phyloP scores from a whole-genome alignment of 2,329 filamentous ascomycete species.

The Fusarium xyrophilum region DNA sequence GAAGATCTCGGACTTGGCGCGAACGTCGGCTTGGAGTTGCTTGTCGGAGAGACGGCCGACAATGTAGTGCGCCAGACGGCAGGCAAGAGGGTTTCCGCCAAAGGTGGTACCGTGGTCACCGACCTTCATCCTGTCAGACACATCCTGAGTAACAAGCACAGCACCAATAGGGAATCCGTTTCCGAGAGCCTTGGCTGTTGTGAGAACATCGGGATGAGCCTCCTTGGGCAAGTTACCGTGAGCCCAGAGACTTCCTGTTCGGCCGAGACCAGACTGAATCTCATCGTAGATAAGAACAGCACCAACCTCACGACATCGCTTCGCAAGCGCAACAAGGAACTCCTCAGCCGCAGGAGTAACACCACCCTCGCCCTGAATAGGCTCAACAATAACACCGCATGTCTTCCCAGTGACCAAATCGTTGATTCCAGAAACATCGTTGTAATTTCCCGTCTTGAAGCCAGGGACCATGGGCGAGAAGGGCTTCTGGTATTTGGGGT shows the following conservation, averaged over 20 bases:
- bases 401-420: conserved; percentile 82
- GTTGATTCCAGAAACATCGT: conserved; percentile 76
- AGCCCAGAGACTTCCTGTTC: conserved; percentile 91
- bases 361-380: conserved; percentile 96
- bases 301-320: conserved; percentile 83
- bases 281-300: conserved; percentile 94
- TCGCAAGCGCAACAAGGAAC: conserved; percentile 84
- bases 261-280: conserved; percentile 91
- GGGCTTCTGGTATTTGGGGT: conserved; percentile 95
- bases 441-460: conserved; percentile 85
- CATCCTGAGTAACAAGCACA: conserved; percentile 51
- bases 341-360: conserved; percentile 83
- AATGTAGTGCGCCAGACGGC: conserved; percentile 84
- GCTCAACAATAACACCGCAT: conserved; percentile 94
- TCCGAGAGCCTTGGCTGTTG: conserved; percentile 92
- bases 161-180: conserved; percentile 97
- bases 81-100: conserved; percentile 88
- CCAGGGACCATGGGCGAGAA: conserved; percentile 96
- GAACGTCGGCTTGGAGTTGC: conserved; percentile 72
- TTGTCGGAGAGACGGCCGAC: conserved; percentile 77
- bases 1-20: conserved; percentile 67
- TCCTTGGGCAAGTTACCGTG: conserved; percentile 76
- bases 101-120: conserved; percentile 96
- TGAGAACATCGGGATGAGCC: conserved; percentile 92
- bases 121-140: conserved; percentile 52